A percentile compares a stretch with the other conserved stretches of the same genome.
These are phyloP conservation scores for Crithidia brevicula DNA, from an alignment of 208 protist genomes.

Conservation along the genomic window DNA sequence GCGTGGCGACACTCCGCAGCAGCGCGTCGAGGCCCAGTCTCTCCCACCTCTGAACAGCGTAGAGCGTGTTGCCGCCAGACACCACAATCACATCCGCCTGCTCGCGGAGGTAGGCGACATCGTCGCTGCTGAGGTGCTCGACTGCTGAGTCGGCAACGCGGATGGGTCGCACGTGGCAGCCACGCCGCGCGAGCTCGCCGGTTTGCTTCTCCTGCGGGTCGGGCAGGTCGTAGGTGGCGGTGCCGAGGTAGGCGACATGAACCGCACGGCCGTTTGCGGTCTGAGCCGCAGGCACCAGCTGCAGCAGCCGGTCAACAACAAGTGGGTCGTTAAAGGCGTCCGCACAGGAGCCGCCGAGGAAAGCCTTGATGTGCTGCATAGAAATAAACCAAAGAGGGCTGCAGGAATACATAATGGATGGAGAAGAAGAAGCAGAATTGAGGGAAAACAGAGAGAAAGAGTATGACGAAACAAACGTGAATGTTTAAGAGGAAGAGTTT, in stretches of 20 bases:
- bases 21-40: constrained; percentile 65
- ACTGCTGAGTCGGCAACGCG: constrained; percentile 55
- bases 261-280: constrained; percentile 29
- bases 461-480: too few relatives aligned
- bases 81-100: constrained; percentile 78
- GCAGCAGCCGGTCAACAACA: constrained; percentile 58
- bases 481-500: too few relatives aligned
- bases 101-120: constrained; percentile 32
- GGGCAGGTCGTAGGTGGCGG: constrained; percentile 83
- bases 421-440: neutral
- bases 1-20: constrained; percentile 38
- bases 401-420: neutral
- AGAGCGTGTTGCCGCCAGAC: constrained; percentile 90
- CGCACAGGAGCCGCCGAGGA: constrained; percentile 64
- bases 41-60: constrained; percentile 85
- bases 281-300: constrained; percentile 28
- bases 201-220: constrained; percentile 42
- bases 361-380: constrained; percentile 23
- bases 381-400: neutral
- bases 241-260: constrained; percentile 80
- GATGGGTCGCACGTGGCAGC: constrained; percentile 57
- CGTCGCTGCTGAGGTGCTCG: constrained; percentile 15
- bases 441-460: neutral
- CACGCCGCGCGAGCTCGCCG: constrained; percentile 38
- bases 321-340: constrained; percentile 44